Evolutionary conservation across 805 yeast species (phyloP).

Genomic region (Dipodascus albidus): DNA sequence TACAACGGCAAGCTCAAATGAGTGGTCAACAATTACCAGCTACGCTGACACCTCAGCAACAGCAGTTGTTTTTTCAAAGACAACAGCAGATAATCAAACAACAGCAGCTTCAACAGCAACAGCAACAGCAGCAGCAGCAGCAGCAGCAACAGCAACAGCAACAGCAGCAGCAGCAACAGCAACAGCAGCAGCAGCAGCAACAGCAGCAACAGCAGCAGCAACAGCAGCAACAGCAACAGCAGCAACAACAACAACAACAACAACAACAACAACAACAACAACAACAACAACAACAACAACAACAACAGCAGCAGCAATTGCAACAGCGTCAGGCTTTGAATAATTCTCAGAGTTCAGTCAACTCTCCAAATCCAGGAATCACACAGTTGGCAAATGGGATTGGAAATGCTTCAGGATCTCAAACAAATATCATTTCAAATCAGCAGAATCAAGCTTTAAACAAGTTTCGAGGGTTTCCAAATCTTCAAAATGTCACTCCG

Average conservation of each 20-base stretch:
- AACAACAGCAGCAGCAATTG: neutral
- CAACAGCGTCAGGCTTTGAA: neutral
- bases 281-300: neutral
- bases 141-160: neutral
- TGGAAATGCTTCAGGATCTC: neutral
- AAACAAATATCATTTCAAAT: neutral
- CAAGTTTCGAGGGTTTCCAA: neutral
- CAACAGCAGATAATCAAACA: neutral
- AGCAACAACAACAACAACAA: neutral
- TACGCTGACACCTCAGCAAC: neutral
- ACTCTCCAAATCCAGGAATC: neutral
- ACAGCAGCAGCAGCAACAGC: neutral
- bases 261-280: neutral
- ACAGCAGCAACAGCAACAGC: neutral
- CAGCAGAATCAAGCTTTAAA: neutral
- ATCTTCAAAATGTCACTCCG: neutral
- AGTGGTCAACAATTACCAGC: neutral
- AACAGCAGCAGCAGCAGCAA: neutral
- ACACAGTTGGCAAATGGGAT: neutral
- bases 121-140: neutral
- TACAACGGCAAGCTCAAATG: neutral
- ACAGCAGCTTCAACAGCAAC: neutral
- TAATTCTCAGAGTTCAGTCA: neutral
- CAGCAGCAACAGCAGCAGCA: neutral
- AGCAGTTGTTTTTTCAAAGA: neutral